These are phyloP conservation scores for Axilococcus clingmanii DNA, from an alignment of 139 green algal species.

Conservation along the genomic window DNA sequence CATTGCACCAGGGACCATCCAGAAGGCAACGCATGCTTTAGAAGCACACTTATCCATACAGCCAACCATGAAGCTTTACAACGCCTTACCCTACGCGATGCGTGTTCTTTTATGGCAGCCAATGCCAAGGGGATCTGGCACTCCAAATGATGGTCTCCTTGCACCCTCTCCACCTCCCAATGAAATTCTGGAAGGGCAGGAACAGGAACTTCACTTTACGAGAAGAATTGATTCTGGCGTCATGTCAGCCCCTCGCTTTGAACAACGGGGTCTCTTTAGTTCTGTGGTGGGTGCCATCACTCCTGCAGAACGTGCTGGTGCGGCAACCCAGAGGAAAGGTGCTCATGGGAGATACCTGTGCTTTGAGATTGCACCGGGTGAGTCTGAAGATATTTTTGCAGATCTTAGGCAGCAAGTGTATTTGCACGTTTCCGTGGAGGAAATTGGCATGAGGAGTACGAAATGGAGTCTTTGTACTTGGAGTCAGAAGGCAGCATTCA, in stretches of 20 bases:
- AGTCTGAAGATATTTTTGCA: constrained; percentile 36
- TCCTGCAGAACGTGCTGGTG: no score
- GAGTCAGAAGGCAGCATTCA: background rate
- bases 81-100: constrained; percentile 65
- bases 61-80: constrained; percentile 58
- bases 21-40: constrained; percentile 37
- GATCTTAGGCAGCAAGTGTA: constrained; percentile 47
- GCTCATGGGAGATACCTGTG: constrained; percentile 11
- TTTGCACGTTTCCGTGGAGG: constrained; percentile 40
- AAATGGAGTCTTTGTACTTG: constrained; percentile 34
- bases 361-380: constrained; percentile 18
- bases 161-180: background rate
- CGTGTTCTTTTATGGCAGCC: constrained; percentile 46
- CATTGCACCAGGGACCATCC: constrained; percentile 37
- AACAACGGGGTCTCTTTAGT: no score
- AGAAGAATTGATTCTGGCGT: no score
- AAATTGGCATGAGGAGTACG: constrained; percentile 32
- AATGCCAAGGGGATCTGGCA: no score
- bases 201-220: no score
- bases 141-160: no score
- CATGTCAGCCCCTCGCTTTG: no score
- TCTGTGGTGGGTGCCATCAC: no score
- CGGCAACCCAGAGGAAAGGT: no score
- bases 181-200: background rate
- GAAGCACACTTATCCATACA: constrained; percentile 58